Conservation (phyloP, 768 basidiomycete genomes). For the Termitomyces sp. region DNA sequence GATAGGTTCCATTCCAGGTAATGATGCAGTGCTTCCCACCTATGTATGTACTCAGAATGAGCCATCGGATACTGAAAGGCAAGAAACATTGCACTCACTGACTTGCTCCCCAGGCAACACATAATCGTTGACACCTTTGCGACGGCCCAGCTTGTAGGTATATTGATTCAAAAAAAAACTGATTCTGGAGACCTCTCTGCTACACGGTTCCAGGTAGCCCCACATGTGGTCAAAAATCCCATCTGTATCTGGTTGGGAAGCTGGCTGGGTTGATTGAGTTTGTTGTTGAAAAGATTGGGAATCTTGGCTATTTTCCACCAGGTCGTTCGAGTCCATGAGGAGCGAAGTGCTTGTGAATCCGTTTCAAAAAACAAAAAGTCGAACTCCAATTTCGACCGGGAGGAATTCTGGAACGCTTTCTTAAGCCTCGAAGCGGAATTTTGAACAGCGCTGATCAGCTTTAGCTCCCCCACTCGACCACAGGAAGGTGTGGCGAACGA, state of each 20-base stretch:
- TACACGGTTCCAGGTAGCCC: slow-evolving; percentile 69
- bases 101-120: slow-evolving; percentile 62
- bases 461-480: not conserved
- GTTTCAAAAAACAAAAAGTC: not conserved
- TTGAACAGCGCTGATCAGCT: not conserved
- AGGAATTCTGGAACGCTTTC: not conserved
- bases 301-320: slow-evolving; percentile 18
- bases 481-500: not conserved
- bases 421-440: not conserved
- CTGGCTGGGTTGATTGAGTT: slow-evolving; percentile 41
- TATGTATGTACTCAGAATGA: slow-evolving; percentile 14
- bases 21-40: slow-evolving; percentile 56
- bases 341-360: not conserved
- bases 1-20: slow-evolving; percentile 50
- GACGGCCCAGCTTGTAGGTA: slow-evolving; percentile 49
- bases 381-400: not conserved
- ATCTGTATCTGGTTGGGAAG: slow-evolving; percentile 26
- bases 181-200: slow-evolving; percentile 43
- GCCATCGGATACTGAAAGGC: not conserved
- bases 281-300: not conserved
- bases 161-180: slow-evolving; percentile 52
- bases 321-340: slow-evolving; percentile 4
- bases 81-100: slow-evolving; percentile 42
- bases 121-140: slow-evolving; percentile 37
- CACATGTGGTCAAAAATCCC: slow-evolving; percentile 43